Percentiles rank a stretch among this genome's conserved stretches.
Conservation (phyloP, 2,329 filamentous ascomycete genomes). For the Talaromyces sp. region DNA sequence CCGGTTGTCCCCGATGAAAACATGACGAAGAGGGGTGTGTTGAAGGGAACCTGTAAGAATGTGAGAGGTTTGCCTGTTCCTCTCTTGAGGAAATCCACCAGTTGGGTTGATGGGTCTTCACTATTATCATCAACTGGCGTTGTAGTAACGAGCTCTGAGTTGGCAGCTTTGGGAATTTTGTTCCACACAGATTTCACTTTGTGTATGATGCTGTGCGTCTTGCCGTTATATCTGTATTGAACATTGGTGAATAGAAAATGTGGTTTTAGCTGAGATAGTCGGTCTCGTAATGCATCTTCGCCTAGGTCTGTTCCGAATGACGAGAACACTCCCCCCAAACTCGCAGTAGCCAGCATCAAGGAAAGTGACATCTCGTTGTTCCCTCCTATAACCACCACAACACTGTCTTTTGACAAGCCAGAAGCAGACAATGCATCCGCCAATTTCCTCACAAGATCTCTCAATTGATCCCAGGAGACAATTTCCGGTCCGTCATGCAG, state of each 20-base stretch:
- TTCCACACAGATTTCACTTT: slow-evolving; percentile 7
- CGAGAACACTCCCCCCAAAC: neutral
- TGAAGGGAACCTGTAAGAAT: slow-evolving; percentile 31
- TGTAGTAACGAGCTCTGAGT: slow-evolving; percentile 4
- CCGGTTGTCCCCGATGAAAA: slow-evolving; percentile 48
- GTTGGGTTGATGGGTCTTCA: neutral
- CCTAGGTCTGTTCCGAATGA: neutral
- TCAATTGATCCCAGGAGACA: slow-evolving; percentile 4
- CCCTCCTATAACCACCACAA: neutral
- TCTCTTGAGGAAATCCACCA: neutral
- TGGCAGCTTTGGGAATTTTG: neutral
- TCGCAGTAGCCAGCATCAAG: neutral
- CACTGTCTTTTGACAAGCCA: neutral
- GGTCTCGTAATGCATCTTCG: slow-evolving; percentile 4
- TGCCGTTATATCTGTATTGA: slow-evolving; percentile 10
- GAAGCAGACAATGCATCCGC: neutral
- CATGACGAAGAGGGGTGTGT: slow-evolving; percentile 45
- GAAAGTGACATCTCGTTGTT: neutral
- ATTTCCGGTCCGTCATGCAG: neutral
- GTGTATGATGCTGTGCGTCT: neutral
- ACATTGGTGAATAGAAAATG: neutral
- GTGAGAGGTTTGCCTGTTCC: neutral
- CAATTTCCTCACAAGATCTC: neutral
- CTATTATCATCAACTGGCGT: neutral
- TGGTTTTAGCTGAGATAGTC: neutral